phyloP scores from a whole-genome alignment of 2,329 filamentous ascomycete species.

The Shiraia bambusicola region DNA sequence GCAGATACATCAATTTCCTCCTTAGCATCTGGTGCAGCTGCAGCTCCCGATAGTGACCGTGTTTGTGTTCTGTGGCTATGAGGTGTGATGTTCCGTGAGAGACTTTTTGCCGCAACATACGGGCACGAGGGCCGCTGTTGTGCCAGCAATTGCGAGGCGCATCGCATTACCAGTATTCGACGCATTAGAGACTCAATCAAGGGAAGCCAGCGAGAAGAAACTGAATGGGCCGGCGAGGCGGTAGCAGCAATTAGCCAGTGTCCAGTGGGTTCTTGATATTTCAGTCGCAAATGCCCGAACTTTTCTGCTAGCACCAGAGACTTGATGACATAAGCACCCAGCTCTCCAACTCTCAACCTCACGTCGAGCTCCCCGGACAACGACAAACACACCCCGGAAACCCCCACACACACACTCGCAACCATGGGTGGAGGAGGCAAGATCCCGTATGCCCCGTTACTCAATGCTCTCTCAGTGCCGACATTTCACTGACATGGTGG shows the following conservation, averaged over 20 bases:
- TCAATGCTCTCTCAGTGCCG: constrained; percentile 13
- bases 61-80: constrained; percentile 35
- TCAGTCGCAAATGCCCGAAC: constrained; percentile 34
- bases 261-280: constrained; percentile 30
- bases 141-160: constrained; percentile 61
- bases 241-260: constrained; percentile 20
- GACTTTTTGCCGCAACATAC: constrained; percentile 23
- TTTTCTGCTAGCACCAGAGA: constrained; percentile 41
- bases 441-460: constrained; percentile 57
- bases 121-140: constrained; percentile 46
- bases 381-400: constrained; percentile 11
- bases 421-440: constrained; percentile 64
- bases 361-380: constrained; percentile 17
- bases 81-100: constrained; percentile 27
- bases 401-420: constrained; percentile 60
- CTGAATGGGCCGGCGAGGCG: constrained; percentile 14
- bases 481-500: constrained; percentile 13
- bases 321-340: constrained; percentile 11
- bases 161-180: constrained; percentile 62
- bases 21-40: constrained; percentile 11
- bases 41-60: constrained; percentile 22
- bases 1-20: constrained; percentile 16
- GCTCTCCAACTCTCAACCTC: constrained; percentile 22
- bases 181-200: constrained; percentile 52
- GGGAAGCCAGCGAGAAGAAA: constrained; percentile 10